A percentile compares a stretch with the other conserved stretches of the same genome.
Conservation (phyloP, 768 basidiomycete species). For the Mycena amicta region DNA sequence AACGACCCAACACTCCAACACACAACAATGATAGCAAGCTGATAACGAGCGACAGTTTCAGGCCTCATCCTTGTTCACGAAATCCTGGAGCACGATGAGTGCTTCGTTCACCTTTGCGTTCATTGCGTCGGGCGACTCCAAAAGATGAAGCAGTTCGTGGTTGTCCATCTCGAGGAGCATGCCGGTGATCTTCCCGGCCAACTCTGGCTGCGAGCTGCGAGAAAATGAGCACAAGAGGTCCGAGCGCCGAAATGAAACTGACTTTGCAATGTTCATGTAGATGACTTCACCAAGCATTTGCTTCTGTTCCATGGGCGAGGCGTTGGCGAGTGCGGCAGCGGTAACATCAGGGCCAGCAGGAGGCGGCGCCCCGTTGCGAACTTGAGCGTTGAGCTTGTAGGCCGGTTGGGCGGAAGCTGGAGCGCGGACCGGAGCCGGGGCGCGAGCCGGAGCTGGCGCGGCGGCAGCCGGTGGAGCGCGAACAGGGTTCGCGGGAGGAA, state of each 20-base stretch:
- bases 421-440: slow-evolving; percentile 41
- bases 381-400: slow-evolving; percentile 37
- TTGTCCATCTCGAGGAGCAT: slow-evolving; percentile 99
- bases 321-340: slow-evolving; percentile 52
- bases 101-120: slow-evolving; percentile 92
- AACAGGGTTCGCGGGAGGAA: slow-evolving; percentile 56
- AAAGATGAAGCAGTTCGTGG: slow-evolving; percentile 83
- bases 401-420: slow-evolving; percentile 44
- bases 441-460: slow-evolving; percentile 42
- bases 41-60: not conserved
- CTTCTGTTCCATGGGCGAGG: slow-evolving; percentile 90
- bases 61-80: slow-evolving; percentile 47
- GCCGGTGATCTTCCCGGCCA: slow-evolving; percentile 98
- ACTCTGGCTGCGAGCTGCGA: slow-evolving; percentile 77
- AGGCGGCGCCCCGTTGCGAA: slow-evolving; percentile 36
- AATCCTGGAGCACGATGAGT: slow-evolving; percentile 85
- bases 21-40: not conserved
- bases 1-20: not conserved
- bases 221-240: slow-evolving; percentile 20
- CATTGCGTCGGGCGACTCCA: slow-evolving; percentile 83
- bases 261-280: slow-evolving; percentile 88
- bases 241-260: slow-evolving; percentile 33
- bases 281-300: slow-evolving; percentile 98
- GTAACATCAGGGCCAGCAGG: slow-evolving; percentile 47
- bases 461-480: slow-evolving; percentile 48